Evolutionary conservation across 352 stramenopile genomes (phyloP).

Genomic region (Phytophthora brassicae): DNA sequence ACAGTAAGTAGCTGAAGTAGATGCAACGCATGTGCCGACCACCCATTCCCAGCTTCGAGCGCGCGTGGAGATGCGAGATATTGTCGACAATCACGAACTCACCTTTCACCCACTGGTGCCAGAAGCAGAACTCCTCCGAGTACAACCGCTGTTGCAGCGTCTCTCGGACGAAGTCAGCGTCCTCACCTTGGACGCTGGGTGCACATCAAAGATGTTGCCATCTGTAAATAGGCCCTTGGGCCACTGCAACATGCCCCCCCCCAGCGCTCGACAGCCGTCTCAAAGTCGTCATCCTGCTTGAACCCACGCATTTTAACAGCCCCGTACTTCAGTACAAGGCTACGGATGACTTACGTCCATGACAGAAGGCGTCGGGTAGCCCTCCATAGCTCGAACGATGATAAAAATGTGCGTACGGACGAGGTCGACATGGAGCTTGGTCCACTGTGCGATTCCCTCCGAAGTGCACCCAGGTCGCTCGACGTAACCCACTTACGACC

Average conservation of each 20-base stretch:
- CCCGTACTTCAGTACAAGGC: slow-evolving; percentile 22
- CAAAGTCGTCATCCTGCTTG: slow-evolving; percentile 29
- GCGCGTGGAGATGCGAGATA: slow-evolving; percentile 22
- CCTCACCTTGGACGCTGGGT: slow-evolving; percentile 18
- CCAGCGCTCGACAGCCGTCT: slow-evolving; percentile 19
- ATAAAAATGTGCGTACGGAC: slow-evolving; percentile 25
- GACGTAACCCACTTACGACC: slow-evolving; percentile 25
- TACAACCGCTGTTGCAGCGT: slow-evolving; percentile 20
- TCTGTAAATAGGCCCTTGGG: slow-evolving; percentile 20
- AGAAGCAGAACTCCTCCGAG: slow-evolving; percentile 20
- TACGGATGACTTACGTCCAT: slow-evolving; percentile 23
- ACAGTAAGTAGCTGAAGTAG: slow-evolving; percentile 28
- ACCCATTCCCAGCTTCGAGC: slow-evolving; percentile 15
- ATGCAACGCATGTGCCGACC: slow-evolving; percentile 25
- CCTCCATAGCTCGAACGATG: slow-evolving; percentile 21
- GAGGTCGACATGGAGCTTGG: slow-evolving; percentile 18
- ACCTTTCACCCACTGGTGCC: slow-evolving; percentile 26
- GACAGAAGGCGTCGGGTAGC: slow-evolving; percentile 14
- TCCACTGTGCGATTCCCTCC: slow-evolving; percentile 19
- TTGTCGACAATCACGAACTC: slow-evolving; percentile 29
- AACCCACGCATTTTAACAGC: slow-evolving; percentile 20
- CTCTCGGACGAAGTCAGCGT: slow-evolving; percentile 25
- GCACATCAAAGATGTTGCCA: slow-evolving; percentile 28
- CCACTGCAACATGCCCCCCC: slow-evolving; percentile 24
- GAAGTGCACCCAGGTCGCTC: slow-evolving; percentile 13